Percentiles rank a stretch among this genome's conserved stretches.
Evolutionary conservation across 1,284 basidiomycete species (phyloP).

Genomic region (Flammula alnicola): DNA sequence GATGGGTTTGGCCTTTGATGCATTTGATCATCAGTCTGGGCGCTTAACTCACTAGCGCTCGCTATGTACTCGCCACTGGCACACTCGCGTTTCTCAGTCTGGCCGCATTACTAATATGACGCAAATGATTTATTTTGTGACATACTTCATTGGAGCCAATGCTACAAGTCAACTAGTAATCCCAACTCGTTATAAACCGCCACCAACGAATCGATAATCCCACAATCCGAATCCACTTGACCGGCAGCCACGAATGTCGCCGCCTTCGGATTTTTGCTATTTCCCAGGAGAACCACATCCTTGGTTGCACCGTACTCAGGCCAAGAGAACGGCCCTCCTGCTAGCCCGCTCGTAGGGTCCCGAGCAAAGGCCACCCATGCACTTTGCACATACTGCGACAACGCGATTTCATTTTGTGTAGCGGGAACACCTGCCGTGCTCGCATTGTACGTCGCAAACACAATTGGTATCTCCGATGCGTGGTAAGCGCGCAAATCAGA

Average conservation of each 20-base stretch:
- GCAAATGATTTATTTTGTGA: too few relatives aligned
- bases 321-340: neutral
- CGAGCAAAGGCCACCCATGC: conserved; percentile 34
- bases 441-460: conserved; percentile 27
- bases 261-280: neutral
- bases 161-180: conserved; percentile 3
- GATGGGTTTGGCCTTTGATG: too few relatives aligned
- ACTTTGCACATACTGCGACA: conserved; percentile 23
- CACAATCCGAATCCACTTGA: neutral
- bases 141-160: too few relatives aligned
- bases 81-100: too few relatives aligned
- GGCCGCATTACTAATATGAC: too few relatives aligned
- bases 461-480: conserved; percentile 14
- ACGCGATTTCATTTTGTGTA: conserved; percentile 16
- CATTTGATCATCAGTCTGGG: too few relatives aligned
- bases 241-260: neutral
- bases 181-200: conserved; percentile 3
- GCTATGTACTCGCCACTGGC: too few relatives aligned
- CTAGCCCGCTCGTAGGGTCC: conserved; percentile 23
- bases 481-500: conserved; percentile 13
- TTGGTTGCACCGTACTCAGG: conserved; percentile 6
- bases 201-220: conserved; percentile 2
- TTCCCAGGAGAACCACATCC: neutral
- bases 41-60: too few relatives aligned
- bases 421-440: conserved; percentile 21